Evolutionary conservation across 805 yeast species (phyloP).

Genomic region (Isabelozyma rhagii): DNA sequence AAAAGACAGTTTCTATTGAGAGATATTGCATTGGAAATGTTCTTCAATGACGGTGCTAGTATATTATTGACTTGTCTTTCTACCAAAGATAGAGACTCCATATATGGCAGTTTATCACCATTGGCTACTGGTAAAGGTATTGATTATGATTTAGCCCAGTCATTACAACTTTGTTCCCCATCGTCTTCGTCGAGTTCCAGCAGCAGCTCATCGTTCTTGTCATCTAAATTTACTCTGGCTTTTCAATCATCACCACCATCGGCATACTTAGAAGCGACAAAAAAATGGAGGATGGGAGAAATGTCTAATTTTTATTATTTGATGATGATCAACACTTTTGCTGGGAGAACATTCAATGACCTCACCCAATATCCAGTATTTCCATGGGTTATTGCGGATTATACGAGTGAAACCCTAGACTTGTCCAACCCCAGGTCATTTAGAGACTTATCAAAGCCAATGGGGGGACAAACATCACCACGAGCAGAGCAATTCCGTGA

Average conservation of each 20-base stretch:
- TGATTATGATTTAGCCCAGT: conserved; percentile 54
- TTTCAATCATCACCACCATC: conserved; percentile 33
- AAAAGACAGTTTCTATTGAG: conserved; percentile 74
- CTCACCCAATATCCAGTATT: conserved; percentile 88
- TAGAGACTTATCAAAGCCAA: conserved; percentile 80
- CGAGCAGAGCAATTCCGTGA: conserved; percentile 66
- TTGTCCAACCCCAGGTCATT: conserved; percentile 57
- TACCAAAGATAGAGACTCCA: conserved; percentile 51
- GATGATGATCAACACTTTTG: conserved; percentile 75
- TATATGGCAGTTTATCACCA: conserved; percentile 47
- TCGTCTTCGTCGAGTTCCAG: conserved; percentile 26
- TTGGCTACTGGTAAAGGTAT: conserved; percentile 48
- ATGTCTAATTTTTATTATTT: conserved; percentile 81
- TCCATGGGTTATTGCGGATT: conserved; percentile 89
- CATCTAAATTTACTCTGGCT: conserved; percentile 30
- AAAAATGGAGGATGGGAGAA: conserved; percentile 72
- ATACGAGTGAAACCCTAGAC: conserved; percentile 68
- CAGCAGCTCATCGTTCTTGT: conserved; percentile 33
- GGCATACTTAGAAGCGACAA: conserved; percentile 48
- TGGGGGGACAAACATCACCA: conserved; percentile 77
- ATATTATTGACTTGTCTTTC: conserved; percentile 63
- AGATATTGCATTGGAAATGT: conserved; percentile 78
- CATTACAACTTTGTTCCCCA: conserved; percentile 48
- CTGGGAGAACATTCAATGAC: conserved; percentile 88
- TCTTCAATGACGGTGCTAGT: conserved; percentile 71